Evolutionary conservation across 2,329 filamentous ascomycete genomes (phyloP).

Genomic region (Lojkania enalia): DNA sequence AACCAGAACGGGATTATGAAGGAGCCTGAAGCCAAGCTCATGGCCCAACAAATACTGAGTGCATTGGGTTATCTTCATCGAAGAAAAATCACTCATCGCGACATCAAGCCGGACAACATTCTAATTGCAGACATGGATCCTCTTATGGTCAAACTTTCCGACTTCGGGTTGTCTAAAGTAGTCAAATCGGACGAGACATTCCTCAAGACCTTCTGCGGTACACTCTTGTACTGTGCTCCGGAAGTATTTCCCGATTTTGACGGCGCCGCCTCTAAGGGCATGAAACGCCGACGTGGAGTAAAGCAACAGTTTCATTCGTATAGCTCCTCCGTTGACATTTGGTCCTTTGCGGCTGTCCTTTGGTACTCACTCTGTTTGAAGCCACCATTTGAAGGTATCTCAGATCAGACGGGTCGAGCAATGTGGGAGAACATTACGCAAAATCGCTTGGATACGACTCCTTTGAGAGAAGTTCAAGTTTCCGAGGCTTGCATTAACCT

Average conservation of each 20-base stretch:
- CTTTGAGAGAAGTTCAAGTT: conserved; percentile 62
- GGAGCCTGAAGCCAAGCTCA: conserved; percentile 69
- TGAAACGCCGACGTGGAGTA: conserved; percentile 63
- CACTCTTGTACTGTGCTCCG: conserved; percentile 90
- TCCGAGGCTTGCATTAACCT: conserved; percentile 74
- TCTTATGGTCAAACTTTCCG: conserved; percentile 85
- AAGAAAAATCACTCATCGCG: conserved; percentile 92
- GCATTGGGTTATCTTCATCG: conserved; percentile 85
- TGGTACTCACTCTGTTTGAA: conserved; percentile 81
- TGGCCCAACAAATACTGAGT: conserved; percentile 76
- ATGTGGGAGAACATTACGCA: conserved; percentile 89
- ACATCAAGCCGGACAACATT: conserved; percentile 98
- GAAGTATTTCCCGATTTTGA: conserved; percentile 89
- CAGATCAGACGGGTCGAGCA: conserved; percentile 74
- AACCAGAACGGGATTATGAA: conserved; percentile 62
- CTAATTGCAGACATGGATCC: conserved; percentile 74
- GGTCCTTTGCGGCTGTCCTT: conserved; percentile 91
- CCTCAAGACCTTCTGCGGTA: conserved; percentile 94
- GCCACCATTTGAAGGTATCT: conserved; percentile 79
- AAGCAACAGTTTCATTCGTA: conserved; percentile 65
- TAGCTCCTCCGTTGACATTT: conserved; percentile 90
- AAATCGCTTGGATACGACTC: conserved; percentile 65
- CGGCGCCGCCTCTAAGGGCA: conserved; percentile 64
- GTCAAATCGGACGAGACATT: conserved; percentile 89
- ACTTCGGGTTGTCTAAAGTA: conserved; percentile 96